phyloP scores from a whole-genome alignment of 169 alveolate genomes.

The Plasmodium blacklocki region DNA sequence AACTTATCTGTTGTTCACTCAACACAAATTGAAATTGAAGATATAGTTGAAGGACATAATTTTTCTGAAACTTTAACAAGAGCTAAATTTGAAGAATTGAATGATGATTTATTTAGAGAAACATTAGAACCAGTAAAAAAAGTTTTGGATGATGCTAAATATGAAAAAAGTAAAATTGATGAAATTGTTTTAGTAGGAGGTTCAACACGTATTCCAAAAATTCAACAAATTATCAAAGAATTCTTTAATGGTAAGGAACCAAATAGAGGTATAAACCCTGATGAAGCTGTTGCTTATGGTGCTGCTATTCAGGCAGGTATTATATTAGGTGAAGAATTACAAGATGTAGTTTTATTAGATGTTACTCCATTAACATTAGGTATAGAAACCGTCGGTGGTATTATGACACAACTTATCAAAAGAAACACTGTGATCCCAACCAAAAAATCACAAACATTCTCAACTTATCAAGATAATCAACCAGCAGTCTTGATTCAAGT shows the following conservation, averaged over 20 bases:
- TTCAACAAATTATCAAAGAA: conserved; percentile 93
- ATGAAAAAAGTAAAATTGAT: conserved; percentile 93
- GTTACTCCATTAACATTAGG: conserved; percentile 98
- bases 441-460: conserved; percentile 96
- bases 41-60: conserved; percentile 93
- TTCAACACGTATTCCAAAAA: conserved; percentile 96
- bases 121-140: conserved; percentile 94
- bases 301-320: conserved; percentile 98
- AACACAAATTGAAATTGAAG: conserved; percentile 92
- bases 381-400: conserved; percentile 79
- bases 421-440: conserved; percentile 98
- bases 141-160: conserved; percentile 93
- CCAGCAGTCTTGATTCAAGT: conserved; percentile 96
- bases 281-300: conserved; percentile 98
- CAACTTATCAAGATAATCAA: conserved; percentile 97
- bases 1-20: conserved; percentile 94
- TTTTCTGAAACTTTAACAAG: conserved; percentile 95
- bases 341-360: conserved; percentile 95
- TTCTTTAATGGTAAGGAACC: conserved; percentile 95
- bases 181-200: conserved; percentile 98
- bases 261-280: conserved; percentile 94
- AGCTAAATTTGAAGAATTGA: conserved; percentile 95
- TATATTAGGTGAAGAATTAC: conserved; percentile 94
- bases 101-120: conserved; percentile 93
- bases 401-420: conserved; percentile 96